These are phyloP conservation scores for Trametes polyzona DNA, from an alignment of 1,284 basidiomycete species.

Conservation along the genomic window DNA sequence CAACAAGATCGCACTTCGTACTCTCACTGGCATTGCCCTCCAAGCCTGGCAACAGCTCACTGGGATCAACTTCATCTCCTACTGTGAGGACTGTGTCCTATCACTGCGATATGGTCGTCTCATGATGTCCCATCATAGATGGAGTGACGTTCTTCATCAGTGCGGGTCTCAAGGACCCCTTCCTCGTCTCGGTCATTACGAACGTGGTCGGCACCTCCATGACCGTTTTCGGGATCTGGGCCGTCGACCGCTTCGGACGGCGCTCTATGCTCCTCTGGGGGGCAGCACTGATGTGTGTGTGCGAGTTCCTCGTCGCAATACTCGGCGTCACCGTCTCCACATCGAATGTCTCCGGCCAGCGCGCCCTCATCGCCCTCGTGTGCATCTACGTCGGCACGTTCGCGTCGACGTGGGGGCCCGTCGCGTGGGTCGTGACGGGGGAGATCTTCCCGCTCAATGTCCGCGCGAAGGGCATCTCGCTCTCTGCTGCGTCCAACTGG, in stretches of 20 bases:
- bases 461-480: conserved; percentile 78
- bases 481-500: conserved; percentile 63
- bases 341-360: conserved; percentile 35
- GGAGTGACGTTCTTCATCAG: conserved; percentile 75
- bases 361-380: conserved; percentile 51
- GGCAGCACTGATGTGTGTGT: conserved; percentile 70
- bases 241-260: conserved; percentile 76
- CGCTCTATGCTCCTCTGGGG: conserved; percentile 76
- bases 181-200: conserved; percentile 73
- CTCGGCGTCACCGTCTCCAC: conserved; percentile 64
- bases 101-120: conserved; percentile 66
- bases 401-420: conserved; percentile 78
- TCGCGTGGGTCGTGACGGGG: conserved; percentile 76
- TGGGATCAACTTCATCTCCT: conserved; percentile 89
- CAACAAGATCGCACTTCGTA: conserved; percentile 65
- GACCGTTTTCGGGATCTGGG: conserved; percentile 70
- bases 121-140: conserved; percentile 51
- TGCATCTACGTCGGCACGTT: conserved; percentile 81
- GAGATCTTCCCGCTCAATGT: conserved; percentile 77
- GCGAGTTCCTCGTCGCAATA: conserved; percentile 76
- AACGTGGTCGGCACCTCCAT: conserved; percentile 74
- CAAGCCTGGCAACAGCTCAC: conserved; percentile 84
- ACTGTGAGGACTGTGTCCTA: conserved; percentile 41
- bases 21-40: conserved; percentile 76
- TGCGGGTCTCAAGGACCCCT: conserved; percentile 69